Conservation (phyloP, 805 yeast genomes). For the Sugiyamaella lignohabitans region DNA sequence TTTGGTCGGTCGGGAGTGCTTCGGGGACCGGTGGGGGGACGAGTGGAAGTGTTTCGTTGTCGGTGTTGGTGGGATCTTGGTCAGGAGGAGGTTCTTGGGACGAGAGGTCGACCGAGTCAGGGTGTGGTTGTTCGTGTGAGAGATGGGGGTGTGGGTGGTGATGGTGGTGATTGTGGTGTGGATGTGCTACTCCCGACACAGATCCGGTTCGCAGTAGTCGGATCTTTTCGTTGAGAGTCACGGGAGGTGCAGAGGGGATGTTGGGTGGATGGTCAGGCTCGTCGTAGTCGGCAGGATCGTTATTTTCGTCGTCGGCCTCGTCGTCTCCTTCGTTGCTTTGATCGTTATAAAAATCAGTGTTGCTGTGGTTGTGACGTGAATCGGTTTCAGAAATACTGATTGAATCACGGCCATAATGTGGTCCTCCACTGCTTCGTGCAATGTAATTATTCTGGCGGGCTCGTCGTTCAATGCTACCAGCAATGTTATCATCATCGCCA, state of each 20-base stretch:
- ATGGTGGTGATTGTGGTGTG: background rate
- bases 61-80: too few relatives aligned
- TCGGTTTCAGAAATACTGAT: background rate
- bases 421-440: background rate
- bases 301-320: background rate
- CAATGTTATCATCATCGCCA: background rate
- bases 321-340: background rate
- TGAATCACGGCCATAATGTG: too few relatives aligned
- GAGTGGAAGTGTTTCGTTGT: too few relatives aligned
- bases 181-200: conserved; percentile 14
- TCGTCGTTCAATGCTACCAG: background rate
- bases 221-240: conserved; percentile 23
- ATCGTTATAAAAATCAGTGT: background rate
- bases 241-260: conserved; percentile 24
- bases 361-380: background rate
- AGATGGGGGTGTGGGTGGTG: too few relatives aligned
- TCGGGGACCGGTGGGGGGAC: too few relatives aligned
- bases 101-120: too few relatives aligned
- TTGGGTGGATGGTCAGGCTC: conserved; percentile 12
- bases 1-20: too few relatives aligned
- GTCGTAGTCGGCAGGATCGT: background rate
- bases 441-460: background rate
- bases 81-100: too few relatives aligned
- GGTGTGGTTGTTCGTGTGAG: too few relatives aligned
- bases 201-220: conserved; percentile 23